Evolutionary conservation across 257 asterid species (phyloP).

Genomic region (Leonotis leonurus): DNA sequence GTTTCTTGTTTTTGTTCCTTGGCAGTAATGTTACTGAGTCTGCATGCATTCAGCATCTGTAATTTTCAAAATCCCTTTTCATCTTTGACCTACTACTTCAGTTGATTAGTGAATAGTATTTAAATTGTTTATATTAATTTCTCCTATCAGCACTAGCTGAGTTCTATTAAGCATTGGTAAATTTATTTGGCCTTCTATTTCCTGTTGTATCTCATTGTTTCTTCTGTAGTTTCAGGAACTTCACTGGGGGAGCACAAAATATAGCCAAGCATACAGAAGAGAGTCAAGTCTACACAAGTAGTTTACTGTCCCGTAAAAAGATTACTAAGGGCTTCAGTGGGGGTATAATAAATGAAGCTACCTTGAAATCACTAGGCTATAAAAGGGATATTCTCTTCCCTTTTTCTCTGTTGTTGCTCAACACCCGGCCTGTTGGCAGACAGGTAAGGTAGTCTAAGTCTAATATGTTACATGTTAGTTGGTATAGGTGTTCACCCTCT

Average conservation of each 20-base stretch:
- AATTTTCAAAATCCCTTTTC: neutral
- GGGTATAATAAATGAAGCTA: conserved; percentile 69
- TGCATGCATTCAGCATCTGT: conserved; percentile 3
- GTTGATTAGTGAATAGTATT: neutral
- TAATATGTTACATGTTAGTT: conserved; percentile 17
- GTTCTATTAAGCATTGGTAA: neutral
- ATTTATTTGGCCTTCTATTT: neutral
- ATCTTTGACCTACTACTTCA: conserved; percentile 10
- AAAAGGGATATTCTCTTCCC: conserved; percentile 70
- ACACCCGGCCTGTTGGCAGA: conserved; percentile 89
- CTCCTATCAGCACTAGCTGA: neutral
- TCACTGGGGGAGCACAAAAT: conserved; percentile 32
- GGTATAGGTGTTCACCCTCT: conserved; percentile 14
- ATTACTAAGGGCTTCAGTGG: conserved; percentile 77
- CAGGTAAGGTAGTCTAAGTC: conserved; percentile 77
- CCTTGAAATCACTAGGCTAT: conserved; percentile 59
- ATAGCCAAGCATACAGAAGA: conserved; percentile 41
- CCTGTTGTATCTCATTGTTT: neutral
- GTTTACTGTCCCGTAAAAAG: conserved; percentile 59
- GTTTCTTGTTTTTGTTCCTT: neutral
- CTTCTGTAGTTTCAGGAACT: conserved; percentile 38
- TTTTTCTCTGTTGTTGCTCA: conserved; percentile 68
- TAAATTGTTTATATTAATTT: neutral
- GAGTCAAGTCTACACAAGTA: conserved; percentile 40
- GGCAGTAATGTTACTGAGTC: neutral